These are phyloP conservation scores for Phoma sp. DNA, from an alignment of 2,329 filamentous ascomycete genomes.

Conservation along the genomic window DNA sequence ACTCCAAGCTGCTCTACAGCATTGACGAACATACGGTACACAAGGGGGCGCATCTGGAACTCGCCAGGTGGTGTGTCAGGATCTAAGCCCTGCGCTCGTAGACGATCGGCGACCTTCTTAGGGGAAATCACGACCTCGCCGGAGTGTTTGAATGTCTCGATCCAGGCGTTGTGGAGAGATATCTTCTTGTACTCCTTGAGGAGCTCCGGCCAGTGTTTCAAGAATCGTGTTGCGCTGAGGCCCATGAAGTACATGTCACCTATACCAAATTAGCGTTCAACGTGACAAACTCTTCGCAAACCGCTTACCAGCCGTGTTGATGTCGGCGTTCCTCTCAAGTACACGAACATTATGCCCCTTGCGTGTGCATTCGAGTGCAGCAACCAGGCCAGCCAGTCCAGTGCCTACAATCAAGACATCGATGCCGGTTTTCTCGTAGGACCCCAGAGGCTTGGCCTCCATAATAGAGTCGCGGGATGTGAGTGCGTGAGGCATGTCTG, in stretches of 20 bases:
- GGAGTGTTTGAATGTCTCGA: slow-evolving; percentile 62
- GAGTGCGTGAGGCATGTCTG: slow-evolving; percentile 48
- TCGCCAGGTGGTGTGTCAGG: slow-evolving; percentile 59
- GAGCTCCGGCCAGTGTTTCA: slow-evolving; percentile 63
- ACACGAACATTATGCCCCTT: slow-evolving; percentile 50
- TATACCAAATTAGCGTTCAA: slow-evolving; percentile 18
- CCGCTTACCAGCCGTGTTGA: slow-evolving; percentile 59
- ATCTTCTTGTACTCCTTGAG: slow-evolving; percentile 58
- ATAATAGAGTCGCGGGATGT: slow-evolving; percentile 55
- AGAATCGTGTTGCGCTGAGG: slow-evolving; percentile 60
- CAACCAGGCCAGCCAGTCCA: slow-evolving; percentile 47
- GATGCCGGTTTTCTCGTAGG: slow-evolving; percentile 53
- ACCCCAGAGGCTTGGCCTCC: slow-evolving; percentile 58
- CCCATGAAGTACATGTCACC: slow-evolving; percentile 68
- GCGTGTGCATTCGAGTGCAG: slow-evolving; percentile 47
- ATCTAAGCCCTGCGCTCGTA: slow-evolving; percentile 53
- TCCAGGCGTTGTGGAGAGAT: slow-evolving; percentile 61
- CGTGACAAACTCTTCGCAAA: too few species aligned
- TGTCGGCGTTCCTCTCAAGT: slow-evolving; percentile 53
- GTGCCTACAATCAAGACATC: slow-evolving; percentile 51
- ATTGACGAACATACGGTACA: slow-evolving; percentile 62
- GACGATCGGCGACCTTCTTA: slow-evolving; percentile 57
- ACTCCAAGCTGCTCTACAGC: slow-evolving; percentile 55
- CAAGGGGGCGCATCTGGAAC: slow-evolving; percentile 62
- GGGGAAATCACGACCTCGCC: slow-evolving; percentile 57